Evolutionary conservation across 768 basidiomycete genomes (phyloP), one percentile per base, ranked within the genome.

Genomic region (Rhodotorula babjevae): DNA sequence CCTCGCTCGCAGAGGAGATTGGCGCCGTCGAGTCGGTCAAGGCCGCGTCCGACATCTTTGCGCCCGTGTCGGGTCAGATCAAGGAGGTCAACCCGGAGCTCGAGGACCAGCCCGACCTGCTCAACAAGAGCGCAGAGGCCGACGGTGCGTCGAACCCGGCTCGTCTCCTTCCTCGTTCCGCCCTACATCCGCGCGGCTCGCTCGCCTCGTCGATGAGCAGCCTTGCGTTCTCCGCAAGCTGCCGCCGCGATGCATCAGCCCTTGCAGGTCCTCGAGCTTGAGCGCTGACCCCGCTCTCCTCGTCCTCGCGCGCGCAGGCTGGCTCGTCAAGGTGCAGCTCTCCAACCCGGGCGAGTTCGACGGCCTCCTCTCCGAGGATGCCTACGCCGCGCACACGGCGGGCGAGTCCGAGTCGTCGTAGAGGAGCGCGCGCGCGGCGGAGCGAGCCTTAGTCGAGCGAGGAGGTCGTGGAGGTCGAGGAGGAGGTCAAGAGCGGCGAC

Each of bases 281-380:
- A 18, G 44, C 12, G 44, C 44, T 46, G 44, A 14, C 18, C 44
- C 9, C 44, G 44, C 44, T 46, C 44, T 11, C 6, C 18, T 15
- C 44, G 42, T 42, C 19, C 18, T 49, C 40, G 29, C 40, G 29
- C 8, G 18, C 14, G 14, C 49, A 97, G 94, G 95, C 67, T 99
- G 95, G 95, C 87, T 99, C 59, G 93, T 90, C 87, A 94, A 91
- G 84, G 89, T 99, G 78, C 87, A 89, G 80, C 81, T 96, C 58
- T 86, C 89, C 31, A 82, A 90, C 69, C 88, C 89, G 11, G 81
- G 84, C 3, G 91, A 98, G 86, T 91, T 93, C 80, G 87, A 93
- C 11, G 79, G 79, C 9, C 84, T 99, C 46, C 82, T 99, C 81
- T 85, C 85, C 15, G 86, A 85, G 69, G 88, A 91, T 60, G 87